These are phyloP conservation scores for Mimosa bimucronata DNA, from an alignment of 306 rosid genomes.

Conservation along the genomic window DNA sequence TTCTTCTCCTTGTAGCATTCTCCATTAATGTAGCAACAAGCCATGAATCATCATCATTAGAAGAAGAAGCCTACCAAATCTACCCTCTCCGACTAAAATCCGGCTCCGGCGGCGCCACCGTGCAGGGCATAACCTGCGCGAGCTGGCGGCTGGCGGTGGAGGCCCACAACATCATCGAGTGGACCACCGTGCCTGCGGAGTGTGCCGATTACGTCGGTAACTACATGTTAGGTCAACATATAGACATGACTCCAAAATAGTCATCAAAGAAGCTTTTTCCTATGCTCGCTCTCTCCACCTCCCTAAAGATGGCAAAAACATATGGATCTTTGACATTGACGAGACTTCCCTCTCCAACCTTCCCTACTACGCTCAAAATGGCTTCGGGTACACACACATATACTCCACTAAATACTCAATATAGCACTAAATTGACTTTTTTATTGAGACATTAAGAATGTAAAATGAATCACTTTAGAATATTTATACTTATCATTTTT, in stretches of 20 bases:
- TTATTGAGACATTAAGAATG: no score
- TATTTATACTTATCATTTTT: no score
- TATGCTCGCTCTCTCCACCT: constrained; percentile 33
- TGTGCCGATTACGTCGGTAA: constrained; percentile 53
- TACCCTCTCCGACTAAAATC: constrained; percentile 45
- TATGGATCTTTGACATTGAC: constrained; percentile 57
- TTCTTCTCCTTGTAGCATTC: background rate
- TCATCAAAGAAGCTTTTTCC: constrained; percentile 33
- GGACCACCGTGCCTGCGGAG: constrained; percentile 41
- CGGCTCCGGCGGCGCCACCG: constrained; percentile 10
- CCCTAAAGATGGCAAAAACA: constrained; percentile 27
- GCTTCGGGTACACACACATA: background rate
- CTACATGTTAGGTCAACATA: constrained; percentile 51
- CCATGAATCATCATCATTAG: background rate
- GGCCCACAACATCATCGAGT: constrained; percentile 47
- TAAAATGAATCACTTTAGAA: no score
- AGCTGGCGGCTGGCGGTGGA: constrained; percentile 72
- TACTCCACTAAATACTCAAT: background rate
- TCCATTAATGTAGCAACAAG: background rate
- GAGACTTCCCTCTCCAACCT: constrained; percentile 63
- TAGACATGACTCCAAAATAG: constrained; percentile 46
- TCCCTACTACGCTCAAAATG: constrained; percentile 39
- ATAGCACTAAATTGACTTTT: no score
- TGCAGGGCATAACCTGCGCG: constrained; percentile 36
- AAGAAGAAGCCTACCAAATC: constrained; percentile 23